Evolutionary conservation across 805 yeast genomes (phyloP), one percentile per base, ranked within the genome.

Genomic region (Metschnikowia vanudenii): DNA sequence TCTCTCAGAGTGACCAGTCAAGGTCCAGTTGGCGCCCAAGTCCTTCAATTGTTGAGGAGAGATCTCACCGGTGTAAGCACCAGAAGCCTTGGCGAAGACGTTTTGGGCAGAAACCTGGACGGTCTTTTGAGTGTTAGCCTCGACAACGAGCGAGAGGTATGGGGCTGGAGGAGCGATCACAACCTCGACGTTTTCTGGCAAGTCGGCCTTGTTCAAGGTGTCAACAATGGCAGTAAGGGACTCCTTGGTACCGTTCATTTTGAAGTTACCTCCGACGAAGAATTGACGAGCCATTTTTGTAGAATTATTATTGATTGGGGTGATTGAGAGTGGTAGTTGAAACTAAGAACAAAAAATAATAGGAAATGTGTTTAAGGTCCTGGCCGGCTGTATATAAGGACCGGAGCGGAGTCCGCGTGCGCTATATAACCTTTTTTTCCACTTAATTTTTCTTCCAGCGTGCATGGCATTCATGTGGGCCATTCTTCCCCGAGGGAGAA

Each of bases 261-360:
- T 94, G 82, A 94, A 92, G 90, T 94, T 94, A 66, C 99, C 99
- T 63, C 99, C 99, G 67, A 94, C 96, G 73, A 94, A 91, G 78
- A 92, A 94, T 73, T 79, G 81, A 75, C 96, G 87, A 69, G 96
- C 84, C 96, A 73, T 73, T 56, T 42, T 70, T 43, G 26, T 19
- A 28, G 26, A 19, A 22, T 43, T 9, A 30, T 37, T 30, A 19
- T 43, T 17, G 20, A 12, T 33, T 33, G 36, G 22, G 36, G 22
- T 28, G 38, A 22, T 34, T 24, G 37, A 17, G 32, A 19, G 20
- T 10, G 22, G 32, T 24, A 20, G 37, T 34, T 16, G n/a, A 17
- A 34, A 20, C 28, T 26, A 26, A 18, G 18, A 34, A 18, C 18
- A 18, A 34, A 34, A 34, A 34, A 13, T 1, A 26, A 26, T 7